phyloP scores from a whole-genome alignment of 2,329 filamentous ascomycete species.

The Stachybotrys elegans region DNA sequence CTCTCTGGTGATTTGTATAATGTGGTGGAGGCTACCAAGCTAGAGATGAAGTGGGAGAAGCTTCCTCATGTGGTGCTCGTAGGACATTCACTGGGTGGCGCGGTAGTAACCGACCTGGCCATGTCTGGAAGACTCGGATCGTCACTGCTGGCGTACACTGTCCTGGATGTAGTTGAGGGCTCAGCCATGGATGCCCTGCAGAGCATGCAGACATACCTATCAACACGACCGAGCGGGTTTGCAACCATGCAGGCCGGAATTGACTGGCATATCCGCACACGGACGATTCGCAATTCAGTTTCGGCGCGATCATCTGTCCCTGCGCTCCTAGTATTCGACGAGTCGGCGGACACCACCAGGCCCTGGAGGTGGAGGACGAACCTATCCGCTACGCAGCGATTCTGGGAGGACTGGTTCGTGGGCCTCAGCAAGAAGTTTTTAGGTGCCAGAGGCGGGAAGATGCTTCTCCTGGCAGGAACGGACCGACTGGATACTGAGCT shows the following conservation, averaged over 20 bases:
- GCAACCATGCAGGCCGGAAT: conserved; percentile 73
- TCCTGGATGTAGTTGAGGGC: conserved; percentile 93
- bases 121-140: conserved; percentile 59
- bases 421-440: conserved; percentile 88
- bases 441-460: conserved; percentile 72
- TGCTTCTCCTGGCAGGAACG: conserved; percentile 81
- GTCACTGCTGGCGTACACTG: conserved; percentile 75
- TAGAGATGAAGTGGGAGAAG: conserved; percentile 64
- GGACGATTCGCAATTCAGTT: conserved; percentile 76
- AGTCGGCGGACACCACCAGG: conserved; percentile 29
- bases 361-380: conserved; percentile 85
- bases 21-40: conserved; percentile 63
- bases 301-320: conserved; percentile 89
- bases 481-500: conserved; percentile 87
- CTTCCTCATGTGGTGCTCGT: conserved; percentile 76
- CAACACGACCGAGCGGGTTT: conserved; percentile 74
- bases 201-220: conserved; percentile 90
- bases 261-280: conserved; percentile 87
- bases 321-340: conserved; percentile 57
- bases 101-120: conserved; percentile 81
- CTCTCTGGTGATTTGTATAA: conserved; percentile 68
- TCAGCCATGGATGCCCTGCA: conserved; percentile 91
- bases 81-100: conserved; percentile 89
- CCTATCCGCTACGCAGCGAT: conserved; percentile 75
- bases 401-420: conserved; percentile 92